Percentiles rank a stretch among this genome's conserved stretches.
phyloP scores from a whole-genome alignment of 345 rosid species.

The Aethionema arabicum region DNA sequence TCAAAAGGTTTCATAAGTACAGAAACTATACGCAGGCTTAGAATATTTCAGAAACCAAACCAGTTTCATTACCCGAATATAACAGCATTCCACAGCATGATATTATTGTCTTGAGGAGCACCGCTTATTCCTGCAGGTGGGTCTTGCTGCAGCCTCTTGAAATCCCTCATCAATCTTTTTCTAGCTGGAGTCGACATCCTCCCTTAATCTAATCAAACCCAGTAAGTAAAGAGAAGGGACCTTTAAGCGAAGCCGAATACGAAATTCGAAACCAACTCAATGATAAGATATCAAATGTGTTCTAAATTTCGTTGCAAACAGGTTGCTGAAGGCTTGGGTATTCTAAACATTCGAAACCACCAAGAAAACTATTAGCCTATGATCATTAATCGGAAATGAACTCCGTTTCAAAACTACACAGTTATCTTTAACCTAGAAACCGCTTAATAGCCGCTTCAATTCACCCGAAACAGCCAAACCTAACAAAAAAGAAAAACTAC shows the following conservation, averaged over 20 bases:
- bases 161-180: slow-evolving; percentile 77
- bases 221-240: neutral
- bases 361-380: neutral
- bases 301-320: neutral
- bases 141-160: slow-evolving; percentile 72
- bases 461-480: slow-evolving; percentile 4
- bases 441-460: neutral
- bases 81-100: slow-evolving; percentile 73
- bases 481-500: neutral
- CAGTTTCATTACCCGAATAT: slow-evolving; percentile 54
- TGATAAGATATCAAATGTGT: neutral
- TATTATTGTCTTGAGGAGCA: slow-evolving; percentile 70
- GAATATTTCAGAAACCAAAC: neutral
- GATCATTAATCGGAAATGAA: slow-evolving; percentile 6
- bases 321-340: neutral
- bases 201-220: slow-evolving; percentile 30
- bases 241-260: neutral
- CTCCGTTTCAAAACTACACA: neutral
- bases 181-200: slow-evolving; percentile 69
- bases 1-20: slow-evolving; percentile 15
- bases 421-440: slow-evolving; percentile 8
- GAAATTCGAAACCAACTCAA: neutral
- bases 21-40: neutral
- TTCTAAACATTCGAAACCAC: neutral
- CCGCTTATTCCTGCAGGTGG: slow-evolving; percentile 78